Evolutionary conservation across 805 yeast genomes (phyloP), one percentile per base, ranked within the genome.

Genomic region (Spencermartinsiella europaea): DNA sequence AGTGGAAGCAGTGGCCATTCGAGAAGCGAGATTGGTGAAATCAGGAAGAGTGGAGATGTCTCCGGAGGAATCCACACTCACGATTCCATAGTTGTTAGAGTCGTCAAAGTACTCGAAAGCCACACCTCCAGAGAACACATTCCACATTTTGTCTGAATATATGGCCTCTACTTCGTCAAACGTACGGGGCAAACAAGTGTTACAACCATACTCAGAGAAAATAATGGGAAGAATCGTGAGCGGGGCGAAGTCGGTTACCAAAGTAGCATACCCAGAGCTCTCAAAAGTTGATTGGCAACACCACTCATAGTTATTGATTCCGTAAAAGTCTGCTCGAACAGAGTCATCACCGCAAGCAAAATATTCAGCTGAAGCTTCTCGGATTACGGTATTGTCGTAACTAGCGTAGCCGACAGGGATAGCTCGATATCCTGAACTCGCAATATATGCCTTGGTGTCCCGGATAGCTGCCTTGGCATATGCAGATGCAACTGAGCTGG

Each of bases 401-500:
- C 96, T 95, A 15, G 95, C 83, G 70, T 89, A 89, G 40, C 98
- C 99, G 44, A 91, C 93, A 8, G 98, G 99, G 47, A 91, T 86
- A 2, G 62, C 45, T 68, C 96, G 80, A 64, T 84, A 81, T 12
- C 77, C 71, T 62, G 79, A 75, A 40, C 69, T 72, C 35, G 70
- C 63, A 57, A 93, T 85, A 67, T 93, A 89, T 20, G 69, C 58
- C 68, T 86, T 90, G 68, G 79, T 77, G 64, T 91, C 99, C 68
- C 99, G 82, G 42, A 90, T 78, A 7, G 96, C 95, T 27, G 98
- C 96, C 73, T 91, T 91, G 49, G 93, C 93, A 67, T 83, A 90
- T 2, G 98, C 91, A 20, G 98, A 93, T 27, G 97, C 85, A 54
- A 77, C 81, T 4, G 96, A 84, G 46, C 86, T 78, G 65, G 87